Percentiles rank a stretch among this genome's conserved stretches.
phyloP scores from a whole-genome alignment of 2,329 filamentous ascomycete species.

The Fusarium sp. region DNA sequence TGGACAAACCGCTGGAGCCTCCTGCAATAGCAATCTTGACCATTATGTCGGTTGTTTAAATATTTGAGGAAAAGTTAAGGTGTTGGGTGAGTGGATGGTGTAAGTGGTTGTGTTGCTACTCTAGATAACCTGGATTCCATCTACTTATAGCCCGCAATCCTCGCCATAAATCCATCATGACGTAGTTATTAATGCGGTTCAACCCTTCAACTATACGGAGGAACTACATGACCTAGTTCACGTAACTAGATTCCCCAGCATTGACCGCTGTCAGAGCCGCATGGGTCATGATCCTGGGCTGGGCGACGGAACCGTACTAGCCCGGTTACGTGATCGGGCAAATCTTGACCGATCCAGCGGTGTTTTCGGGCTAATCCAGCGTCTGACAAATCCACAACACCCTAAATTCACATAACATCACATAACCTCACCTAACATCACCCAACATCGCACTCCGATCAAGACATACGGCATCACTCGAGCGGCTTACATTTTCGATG shows the following conservation, averaged over 20 bases:
- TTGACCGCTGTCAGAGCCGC: neutral
- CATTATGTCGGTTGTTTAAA: conserved; percentile 6
- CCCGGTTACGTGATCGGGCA: conserved; percentile 26
- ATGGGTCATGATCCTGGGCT: neutral
- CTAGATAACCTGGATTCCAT: neutral
- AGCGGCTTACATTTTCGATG: neutral
- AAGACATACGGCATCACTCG: neutral
- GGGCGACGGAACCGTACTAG: neutral
- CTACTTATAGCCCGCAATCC: neutral
- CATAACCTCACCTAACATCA: neutral
- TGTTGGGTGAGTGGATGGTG: neutral
- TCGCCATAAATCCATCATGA: no score
- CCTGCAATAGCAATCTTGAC: conserved; percentile 32
- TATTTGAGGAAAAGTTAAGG: neutral
- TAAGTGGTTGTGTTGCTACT: neutral
- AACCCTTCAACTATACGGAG: neutral
- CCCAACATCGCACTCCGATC: neutral
- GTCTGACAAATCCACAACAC: conserved; percentile 5
- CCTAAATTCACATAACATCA: neutral
- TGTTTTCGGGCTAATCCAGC: neutral
- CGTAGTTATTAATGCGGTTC: neutral
- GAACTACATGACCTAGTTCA: neutral
- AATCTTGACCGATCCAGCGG: neutral
- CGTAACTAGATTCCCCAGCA: neutral
- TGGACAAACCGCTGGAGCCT: conserved; percentile 11